Percentiles rank a stretch among this genome's conserved stretches.
Conservation (phyloP, 768 basidiomycete species). For the Trametes coccinea region DNA sequence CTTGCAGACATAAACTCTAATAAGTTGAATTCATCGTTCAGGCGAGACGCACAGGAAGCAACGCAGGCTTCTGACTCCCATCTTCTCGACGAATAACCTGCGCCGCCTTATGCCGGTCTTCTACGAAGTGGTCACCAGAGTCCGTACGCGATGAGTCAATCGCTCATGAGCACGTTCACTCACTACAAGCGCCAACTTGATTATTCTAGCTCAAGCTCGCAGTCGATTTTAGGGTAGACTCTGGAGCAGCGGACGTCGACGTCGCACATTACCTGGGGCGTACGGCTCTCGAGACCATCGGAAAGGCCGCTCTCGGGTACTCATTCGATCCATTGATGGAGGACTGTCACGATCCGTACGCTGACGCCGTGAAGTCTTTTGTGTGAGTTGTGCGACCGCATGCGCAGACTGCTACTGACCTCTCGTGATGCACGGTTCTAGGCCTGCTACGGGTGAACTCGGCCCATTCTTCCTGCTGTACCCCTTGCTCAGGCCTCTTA, state of each 20-base stretch:
- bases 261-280: slow-evolving; percentile 26
- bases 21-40: background rate
- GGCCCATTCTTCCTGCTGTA: background rate
- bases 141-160: background rate
- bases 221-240: slow-evolving; percentile 3
- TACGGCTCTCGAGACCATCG: slow-evolving; percentile 27
- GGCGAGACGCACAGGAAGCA: slow-evolving; percentile 26
- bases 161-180: background rate
- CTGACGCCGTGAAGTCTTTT: slow-evolving; percentile 25
- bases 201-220: slow-evolving; percentile 21
- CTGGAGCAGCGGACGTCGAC: slow-evolving; percentile 20
- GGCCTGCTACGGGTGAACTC: background rate
- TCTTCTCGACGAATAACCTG: slow-evolving; percentile 19
- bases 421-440: background rate
- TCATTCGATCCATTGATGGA: slow-evolving; percentile 27
- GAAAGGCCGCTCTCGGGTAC: slow-evolving; percentile 27
- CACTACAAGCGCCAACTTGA: background rate
- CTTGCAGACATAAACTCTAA: no score
- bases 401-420: background rate
- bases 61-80: slow-evolving; percentile 23
- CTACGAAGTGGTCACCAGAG: slow-evolving; percentile 10
- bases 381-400: background rate
- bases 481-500: slow-evolving; percentile 11
- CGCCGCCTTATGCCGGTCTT: slow-evolving; percentile 16
- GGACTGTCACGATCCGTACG: slow-evolving; percentile 21